A percentile compares a stretch with the other conserved stretches of the same genome.
These are phyloP conservation scores for Huntiella moniliformis DNA, from an alignment of 2,329 filamentous ascomycete species.

Conservation along the genomic window DNA sequence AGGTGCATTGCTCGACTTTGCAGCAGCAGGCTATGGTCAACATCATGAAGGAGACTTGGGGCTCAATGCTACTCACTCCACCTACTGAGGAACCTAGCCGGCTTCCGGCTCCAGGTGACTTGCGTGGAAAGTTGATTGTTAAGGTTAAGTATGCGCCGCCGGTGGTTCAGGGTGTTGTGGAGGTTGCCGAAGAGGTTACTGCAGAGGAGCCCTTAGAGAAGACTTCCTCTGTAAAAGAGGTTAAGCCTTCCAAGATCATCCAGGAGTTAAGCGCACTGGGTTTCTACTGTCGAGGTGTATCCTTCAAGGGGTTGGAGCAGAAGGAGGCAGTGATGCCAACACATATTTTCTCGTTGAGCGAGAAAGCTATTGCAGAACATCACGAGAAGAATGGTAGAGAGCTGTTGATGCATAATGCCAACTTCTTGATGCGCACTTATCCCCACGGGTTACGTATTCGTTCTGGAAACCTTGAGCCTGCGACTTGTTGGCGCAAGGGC, in stretches of 20 bases:
- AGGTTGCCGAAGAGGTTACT: slow-evolving; percentile 17
- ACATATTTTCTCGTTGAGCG: slow-evolving; percentile 50
- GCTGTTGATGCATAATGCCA: slow-evolving; percentile 65
- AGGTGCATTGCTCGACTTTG: slow-evolving; percentile 63
- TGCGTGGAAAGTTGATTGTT: slow-evolving; percentile 64
- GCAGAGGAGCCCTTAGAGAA: slow-evolving; percentile 22
- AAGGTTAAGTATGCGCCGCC: slow-evolving; percentile 56
- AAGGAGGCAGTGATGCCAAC: slow-evolving; percentile 47
- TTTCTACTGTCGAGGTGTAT: slow-evolving; percentile 65
- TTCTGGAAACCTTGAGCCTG: slow-evolving; percentile 75
- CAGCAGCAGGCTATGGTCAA: slow-evolving; percentile 85
- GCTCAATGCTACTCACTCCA: slow-evolving; percentile 45
- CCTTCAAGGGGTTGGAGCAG: slow-evolving; percentile 61
- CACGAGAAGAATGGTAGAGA: slow-evolving; percentile 28
- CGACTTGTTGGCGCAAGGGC: slow-evolving; percentile 70
- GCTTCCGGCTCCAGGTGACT: slow-evolving; percentile 49
- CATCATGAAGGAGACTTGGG: slow-evolving; percentile 77
- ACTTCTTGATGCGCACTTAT: slow-evolving; percentile 73
- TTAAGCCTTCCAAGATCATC: slow-evolving; percentile 45
- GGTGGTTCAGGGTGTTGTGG: slow-evolving; percentile 15
- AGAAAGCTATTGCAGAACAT: slow-evolving; percentile 43
- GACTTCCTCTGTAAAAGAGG: slow-evolving; percentile 23
- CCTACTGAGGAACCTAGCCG: slow-evolving; percentile 26
- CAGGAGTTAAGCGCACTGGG: slow-evolving; percentile 57
- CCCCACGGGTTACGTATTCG: slow-evolving; percentile 64